Evolutionary conservation across 257 asterid genomes (phyloP), one percentile per base, ranked within the genome.

Genomic region (Solanum paucissectum): DNA sequence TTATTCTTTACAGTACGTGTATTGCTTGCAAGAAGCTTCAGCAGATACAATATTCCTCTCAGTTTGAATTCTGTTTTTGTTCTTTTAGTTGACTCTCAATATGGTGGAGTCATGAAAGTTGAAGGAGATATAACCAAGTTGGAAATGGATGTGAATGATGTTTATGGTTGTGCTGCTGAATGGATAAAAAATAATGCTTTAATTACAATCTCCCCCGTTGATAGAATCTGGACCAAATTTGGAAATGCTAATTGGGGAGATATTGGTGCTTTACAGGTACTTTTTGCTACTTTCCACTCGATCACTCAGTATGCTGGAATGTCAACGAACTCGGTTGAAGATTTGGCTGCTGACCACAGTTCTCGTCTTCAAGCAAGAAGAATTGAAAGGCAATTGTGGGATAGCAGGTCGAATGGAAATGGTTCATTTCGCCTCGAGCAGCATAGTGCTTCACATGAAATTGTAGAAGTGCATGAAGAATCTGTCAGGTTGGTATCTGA

Each of bases 201-300:
- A 34, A 91, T 97, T 44, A 60, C 95, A 87, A 90, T 97, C 87
- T 97, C 99, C 55, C 98, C 98, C 1, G 87, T 94, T 83, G 98
- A 95, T 90, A 93, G 92, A 91, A 91, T 97, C 73, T 97, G 99
- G 99, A 97, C 96, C 95, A 95, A 94, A 96, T 95, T 97, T 64
- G 99, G 99, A 86, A 97, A 97, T 91, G 95, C 99, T 90, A 97
- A 97, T 86, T 95, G 99, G 99, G 96, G 95, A 34, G 99, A 97
- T 90, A 94, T 95, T 75, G 99, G 98, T 79, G 98, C 99, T 88
- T 84, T 97, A 83, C 99, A 95, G 91, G 93, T 92, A 83, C 99
- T 97, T 87, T 96, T 93, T 74, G 94, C 99, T 86, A 96, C 98
- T 74, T 97, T 92, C 94, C 97, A 95, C 87, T 93, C 99, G 12